Percentiles rank a stretch among this genome's conserved stretches.
These are phyloP conservation scores for Tetrapisispora arboricola DNA, from an alignment of 805 yeast species.

Conservation along the genomic window DNA sequence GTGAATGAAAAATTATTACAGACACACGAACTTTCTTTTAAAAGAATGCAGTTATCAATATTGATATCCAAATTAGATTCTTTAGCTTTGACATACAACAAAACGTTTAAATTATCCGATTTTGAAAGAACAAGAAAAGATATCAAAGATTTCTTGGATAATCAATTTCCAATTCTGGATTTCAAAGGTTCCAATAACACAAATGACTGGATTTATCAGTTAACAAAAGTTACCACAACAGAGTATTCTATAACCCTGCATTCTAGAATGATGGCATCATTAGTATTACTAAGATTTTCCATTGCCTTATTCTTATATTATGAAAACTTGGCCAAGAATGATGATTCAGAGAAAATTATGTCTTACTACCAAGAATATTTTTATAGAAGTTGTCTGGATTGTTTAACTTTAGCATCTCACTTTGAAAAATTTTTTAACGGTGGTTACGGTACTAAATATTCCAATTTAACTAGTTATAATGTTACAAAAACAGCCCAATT, in stretches of 20 bases:
- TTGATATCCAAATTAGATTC: slow-evolving; percentile 21
- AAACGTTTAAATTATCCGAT: slow-evolving; percentile 9
- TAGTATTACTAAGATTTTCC: slow-evolving; percentile 21
- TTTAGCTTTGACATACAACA: slow-evolving; percentile 18
- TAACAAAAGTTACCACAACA: slow-evolving; percentile 1
- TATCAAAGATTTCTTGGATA: slow-evolving; percentile 16
- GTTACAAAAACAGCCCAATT: slow-evolving; percentile 22
- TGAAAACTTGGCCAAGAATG: slow-evolving; percentile 8
- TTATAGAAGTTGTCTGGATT: slow-evolving; percentile 10
- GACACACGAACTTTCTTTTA: slow-evolving; percentile 17
- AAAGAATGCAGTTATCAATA: slow-evolving; percentile 18
- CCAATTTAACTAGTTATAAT: slow-evolving; percentile 16
- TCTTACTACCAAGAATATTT: slow-evolving; percentile 19
- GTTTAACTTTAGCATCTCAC: slow-evolving; percentile 13
- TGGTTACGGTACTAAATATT: slow-evolving; percentile 10
- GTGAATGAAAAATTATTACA: slow-evolving; percentile 7
- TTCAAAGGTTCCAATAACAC: slow-evolving; percentile 4
- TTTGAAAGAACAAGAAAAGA: slow-evolving; percentile 15
- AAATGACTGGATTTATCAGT: slow-evolving; percentile 3
- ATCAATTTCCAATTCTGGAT: slow-evolving; percentile 9
- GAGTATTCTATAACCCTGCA: slow-evolving; percentile 17
- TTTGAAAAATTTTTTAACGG: slow-evolving; percentile 20
- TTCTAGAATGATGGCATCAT: slow-evolving; percentile 16
- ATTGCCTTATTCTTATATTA: slow-evolving; percentile 23
- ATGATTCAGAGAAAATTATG: slow-evolving; percentile 1